Conservation (phyloP, 768 basidiomycete species). For the Suillus decipiens region DNA sequence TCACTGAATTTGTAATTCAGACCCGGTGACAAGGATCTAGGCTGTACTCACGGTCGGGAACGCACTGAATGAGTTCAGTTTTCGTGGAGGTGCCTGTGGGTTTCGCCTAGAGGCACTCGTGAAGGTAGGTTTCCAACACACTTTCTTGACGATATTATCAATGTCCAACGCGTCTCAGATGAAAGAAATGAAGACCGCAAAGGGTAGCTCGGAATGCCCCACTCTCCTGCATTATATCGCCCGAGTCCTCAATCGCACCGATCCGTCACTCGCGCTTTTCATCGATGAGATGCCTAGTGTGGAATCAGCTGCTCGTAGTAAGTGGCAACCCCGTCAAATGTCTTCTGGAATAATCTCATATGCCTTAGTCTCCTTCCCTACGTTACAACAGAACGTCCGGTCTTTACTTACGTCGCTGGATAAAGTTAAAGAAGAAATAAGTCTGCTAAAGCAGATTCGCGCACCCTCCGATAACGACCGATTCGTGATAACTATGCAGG, state of each 20-base stretch:
- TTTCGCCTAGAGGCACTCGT: constrained; percentile 82
- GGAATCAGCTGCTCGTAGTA: constrained; percentile 82
- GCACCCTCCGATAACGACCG: constrained; percentile 48
- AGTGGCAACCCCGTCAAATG: constrained; percentile 4
- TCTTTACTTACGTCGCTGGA: constrained; percentile 55
- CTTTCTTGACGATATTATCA: not conserved
- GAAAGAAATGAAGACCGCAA: constrained; percentile 80
- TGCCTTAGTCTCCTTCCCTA: constrained; percentile 70
- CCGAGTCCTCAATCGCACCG: constrained; percentile 63
- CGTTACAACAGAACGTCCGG: constrained; percentile 59
- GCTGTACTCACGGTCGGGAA: constrained; percentile 80
- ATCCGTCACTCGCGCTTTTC: constrained; percentile 68
- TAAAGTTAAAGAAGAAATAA: constrained; percentile 60
- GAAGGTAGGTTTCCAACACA: constrained; percentile 55
- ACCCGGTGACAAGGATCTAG: constrained; percentile 35
- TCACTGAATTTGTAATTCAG: not conserved
- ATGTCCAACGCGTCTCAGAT: constrained; percentile 45
- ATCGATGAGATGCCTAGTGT: constrained; percentile 80
- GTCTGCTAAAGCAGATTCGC: constrained; percentile 36
- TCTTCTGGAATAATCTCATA: not conserved
- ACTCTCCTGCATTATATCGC: constrained; percentile 93
- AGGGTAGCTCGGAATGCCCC: constrained; percentile 68
- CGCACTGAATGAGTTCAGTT: constrained; percentile 76
- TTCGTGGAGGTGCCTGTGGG: constrained; percentile 81
- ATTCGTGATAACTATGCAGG: constrained; percentile 74